Evolutionary conservation across 2,329 filamentous ascomycete species (phyloP).

Genomic region (Talaromyces albobiverticillius): DNA sequence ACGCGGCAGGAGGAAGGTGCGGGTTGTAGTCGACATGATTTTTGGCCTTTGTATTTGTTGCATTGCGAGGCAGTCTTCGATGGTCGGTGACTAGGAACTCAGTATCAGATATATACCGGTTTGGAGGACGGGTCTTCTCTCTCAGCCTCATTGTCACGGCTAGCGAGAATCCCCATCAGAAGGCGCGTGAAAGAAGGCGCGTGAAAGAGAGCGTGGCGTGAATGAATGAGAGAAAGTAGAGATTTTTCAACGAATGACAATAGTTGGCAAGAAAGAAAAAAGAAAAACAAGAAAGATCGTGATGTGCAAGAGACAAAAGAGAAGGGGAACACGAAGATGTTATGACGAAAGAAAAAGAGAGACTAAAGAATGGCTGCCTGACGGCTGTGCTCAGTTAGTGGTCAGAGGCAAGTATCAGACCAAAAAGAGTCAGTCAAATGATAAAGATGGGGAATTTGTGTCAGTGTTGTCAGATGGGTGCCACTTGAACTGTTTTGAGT

Average conservation of each 20-base stretch:
- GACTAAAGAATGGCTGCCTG: not conserved
- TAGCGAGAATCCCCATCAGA: not conserved
- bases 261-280: not conserved
- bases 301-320: not conserved
- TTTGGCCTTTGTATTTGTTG: conserved; percentile 5
- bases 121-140: conserved; percentile 28
- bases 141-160: conserved; percentile 36
- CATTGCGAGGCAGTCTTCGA: conserved; percentile 12
- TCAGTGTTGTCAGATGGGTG: not conserved
- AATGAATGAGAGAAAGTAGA: not conserved
- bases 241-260: not conserved
- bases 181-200: not conserved
- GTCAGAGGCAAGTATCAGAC: not conserved
- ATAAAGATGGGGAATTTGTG: not conserved
- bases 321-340: conserved; percentile 10
- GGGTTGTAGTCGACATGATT: conserved; percentile 35
- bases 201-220: not conserved
- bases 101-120: conserved; percentile 27
- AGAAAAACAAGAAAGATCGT: not conserved
- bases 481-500: not conserved
- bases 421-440: not conserved
- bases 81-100: conserved; percentile 14
- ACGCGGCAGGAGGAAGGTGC: conserved; percentile 38
- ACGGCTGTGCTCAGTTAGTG: not conserved
- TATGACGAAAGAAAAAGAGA: not conserved